phyloP scores from a whole-genome alignment of 2,329 filamentous ascomycete genomes.

The Emergomyces pasteurianus region DNA sequence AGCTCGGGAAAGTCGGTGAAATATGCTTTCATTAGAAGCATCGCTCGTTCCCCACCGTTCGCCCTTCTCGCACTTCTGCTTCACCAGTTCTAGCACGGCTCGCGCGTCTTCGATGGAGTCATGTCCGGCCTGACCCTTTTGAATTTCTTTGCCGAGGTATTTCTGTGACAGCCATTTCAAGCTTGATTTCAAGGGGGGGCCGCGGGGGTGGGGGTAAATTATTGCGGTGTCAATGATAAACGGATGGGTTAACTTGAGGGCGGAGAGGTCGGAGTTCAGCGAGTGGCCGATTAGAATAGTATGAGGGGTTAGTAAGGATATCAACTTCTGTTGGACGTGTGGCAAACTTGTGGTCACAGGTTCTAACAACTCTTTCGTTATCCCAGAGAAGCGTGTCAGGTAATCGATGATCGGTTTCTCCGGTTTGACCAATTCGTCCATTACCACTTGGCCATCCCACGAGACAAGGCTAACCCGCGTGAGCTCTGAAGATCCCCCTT shows the following conservation, averaged over 20 bases:
- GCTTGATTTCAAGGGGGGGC: constrained; percentile 77
- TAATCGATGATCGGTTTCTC: constrained; percentile 83
- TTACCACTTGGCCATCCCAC: constrained; percentile 70
- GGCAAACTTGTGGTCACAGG: constrained; percentile 69
- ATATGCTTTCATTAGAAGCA: constrained; percentile 72
- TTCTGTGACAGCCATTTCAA: constrained; percentile 83
- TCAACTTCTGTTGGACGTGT: constrained; percentile 70
- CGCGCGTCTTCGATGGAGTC: constrained; percentile 87
- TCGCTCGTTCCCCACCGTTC: constrained; percentile 74
- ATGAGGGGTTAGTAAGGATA: constrained; percentile 49
- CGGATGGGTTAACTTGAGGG: constrained; percentile 75
- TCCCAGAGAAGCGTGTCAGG: constrained; percentile 81
- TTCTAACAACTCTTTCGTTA: constrained; percentile 73
- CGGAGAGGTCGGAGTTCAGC: constrained; percentile 51
- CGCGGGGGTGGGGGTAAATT: constrained; percentile 79
- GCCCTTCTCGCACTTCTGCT: constrained; percentile 91
- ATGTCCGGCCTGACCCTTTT: constrained; percentile 68
- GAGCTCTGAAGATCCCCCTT: constrained; percentile 65
- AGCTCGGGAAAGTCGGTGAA: constrained; percentile 60
- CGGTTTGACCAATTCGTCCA: constrained; percentile 90
- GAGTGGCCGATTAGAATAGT: constrained; percentile 38
- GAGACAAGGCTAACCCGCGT: constrained; percentile 77
- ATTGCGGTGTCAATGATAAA: constrained; percentile 89
- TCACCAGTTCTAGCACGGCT: constrained; percentile 84
- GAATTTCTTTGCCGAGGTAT: constrained; percentile 76